phyloP scores from a whole-genome alignment of 1,284 basidiomycete species.

The Trichosporon inkin region DNA sequence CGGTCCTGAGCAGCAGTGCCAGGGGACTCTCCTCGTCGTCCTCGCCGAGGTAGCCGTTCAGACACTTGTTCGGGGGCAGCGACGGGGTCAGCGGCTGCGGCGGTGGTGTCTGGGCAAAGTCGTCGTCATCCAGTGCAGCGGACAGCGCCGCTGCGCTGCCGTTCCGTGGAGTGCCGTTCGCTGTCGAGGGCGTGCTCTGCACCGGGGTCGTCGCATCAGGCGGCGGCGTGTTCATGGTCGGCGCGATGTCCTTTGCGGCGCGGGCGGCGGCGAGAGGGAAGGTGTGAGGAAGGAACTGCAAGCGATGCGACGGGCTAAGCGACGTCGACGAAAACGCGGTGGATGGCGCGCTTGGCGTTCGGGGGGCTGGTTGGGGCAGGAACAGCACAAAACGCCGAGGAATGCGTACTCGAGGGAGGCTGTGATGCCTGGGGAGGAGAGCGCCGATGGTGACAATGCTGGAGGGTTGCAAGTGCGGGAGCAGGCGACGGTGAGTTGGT shows the following conservation, averaged over 20 bases:
- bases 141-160: not conserved
- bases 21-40: slow-evolving; percentile 21
- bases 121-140: slow-evolving; percentile 1
- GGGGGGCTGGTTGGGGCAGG: not conserved
- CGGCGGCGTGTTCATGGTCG: slow-evolving; percentile 21
- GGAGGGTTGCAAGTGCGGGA: not conserved
- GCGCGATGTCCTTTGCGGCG: not conserved
- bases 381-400: not conserved
- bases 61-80: slow-evolving; percentile 6
- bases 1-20: slow-evolving; percentile 37
- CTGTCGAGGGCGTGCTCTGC: not conserved
- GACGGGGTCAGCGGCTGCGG: slow-evolving; percentile 17
- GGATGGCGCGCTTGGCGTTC: not conserved
- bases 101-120: slow-evolving; percentile 17
- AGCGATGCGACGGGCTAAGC: not conserved
- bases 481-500: not conserved
- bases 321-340: not conserved
- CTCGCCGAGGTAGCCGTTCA: slow-evolving; percentile 12
- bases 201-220: slow-evolving; percentile 41
- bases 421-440: not conserved
- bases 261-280: slow-evolving; percentile 1
- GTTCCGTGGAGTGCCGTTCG: too few species aligned
- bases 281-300: not conserved
- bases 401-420: not conserved
- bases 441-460: not conserved